These are phyloP conservation scores for Trametes gibbosa DNA, from an alignment of 768 basidiomycete species.

Conservation along the genomic window DNA sequence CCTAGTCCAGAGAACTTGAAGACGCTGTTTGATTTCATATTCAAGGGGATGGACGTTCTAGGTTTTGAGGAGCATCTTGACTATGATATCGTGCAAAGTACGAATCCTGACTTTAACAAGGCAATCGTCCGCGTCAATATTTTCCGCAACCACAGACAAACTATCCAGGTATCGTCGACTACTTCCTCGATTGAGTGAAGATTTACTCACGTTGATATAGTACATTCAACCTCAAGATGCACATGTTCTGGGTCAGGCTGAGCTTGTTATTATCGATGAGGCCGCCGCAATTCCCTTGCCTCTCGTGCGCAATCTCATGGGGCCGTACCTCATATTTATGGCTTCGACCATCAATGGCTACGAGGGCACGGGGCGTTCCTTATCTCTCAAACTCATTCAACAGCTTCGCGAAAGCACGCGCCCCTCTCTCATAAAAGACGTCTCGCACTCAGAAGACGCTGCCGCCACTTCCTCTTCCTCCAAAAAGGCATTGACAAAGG, in stretches of 20 bases:
- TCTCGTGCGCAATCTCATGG: slow-evolving; percentile 91
- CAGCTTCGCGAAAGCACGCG: slow-evolving; percentile 91
- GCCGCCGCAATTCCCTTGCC: slow-evolving; percentile 97
- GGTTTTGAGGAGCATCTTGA: slow-evolving; percentile 98
- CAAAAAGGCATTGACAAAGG: slow-evolving; percentile 53
- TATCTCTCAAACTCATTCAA: slow-evolving; percentile 96
- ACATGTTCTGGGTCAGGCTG: slow-evolving; percentile 96
- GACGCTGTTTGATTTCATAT: slow-evolving; percentile 96
- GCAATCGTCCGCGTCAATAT: slow-evolving; percentile 95
- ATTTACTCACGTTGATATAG: slow-evolving; percentile 36
- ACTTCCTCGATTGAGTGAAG: background rate
- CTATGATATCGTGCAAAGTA: slow-evolving; percentile 94
- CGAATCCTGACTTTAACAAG: slow-evolving; percentile 92
- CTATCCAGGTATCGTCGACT: slow-evolving; percentile 71
- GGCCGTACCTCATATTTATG: slow-evolving; percentile 96
- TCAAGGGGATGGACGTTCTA: slow-evolving; percentile 92
- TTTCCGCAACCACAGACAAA: slow-evolving; percentile 91
- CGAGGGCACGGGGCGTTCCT: slow-evolving; percentile 97
- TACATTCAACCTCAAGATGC: slow-evolving; percentile 99
- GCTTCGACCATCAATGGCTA: slow-evolving; percentile 99
- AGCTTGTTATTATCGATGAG: slow-evolving; percentile 96
- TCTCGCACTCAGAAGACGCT: slow-evolving; percentile 40
- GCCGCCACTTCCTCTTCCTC: slow-evolving; percentile 41
- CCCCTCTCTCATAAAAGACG: slow-evolving; percentile 70
- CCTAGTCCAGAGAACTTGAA: slow-evolving; percentile 97